A percentile compares a stretch with the other conserved stretches of the same genome.
These are phyloP conservation scores for Dryas drummondii DNA, from an alignment of 306 rosid species.

Conservation along the genomic window DNA sequence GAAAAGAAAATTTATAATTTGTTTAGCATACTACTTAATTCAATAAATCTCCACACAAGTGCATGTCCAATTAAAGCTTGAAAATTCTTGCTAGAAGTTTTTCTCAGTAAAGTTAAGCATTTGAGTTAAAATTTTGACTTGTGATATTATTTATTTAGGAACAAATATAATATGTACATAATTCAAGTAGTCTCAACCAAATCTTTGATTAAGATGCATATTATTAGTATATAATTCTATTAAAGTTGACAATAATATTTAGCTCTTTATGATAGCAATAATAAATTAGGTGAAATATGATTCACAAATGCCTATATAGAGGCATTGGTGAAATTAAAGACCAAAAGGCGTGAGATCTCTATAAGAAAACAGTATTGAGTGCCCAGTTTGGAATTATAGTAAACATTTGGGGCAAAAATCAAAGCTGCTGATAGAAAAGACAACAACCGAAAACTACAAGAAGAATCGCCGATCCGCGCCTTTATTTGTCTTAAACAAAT, in stretches of 20 bases:
- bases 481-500: constrained; percentile 18
- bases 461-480: constrained; percentile 27
- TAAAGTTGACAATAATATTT: too few relatives aligned
- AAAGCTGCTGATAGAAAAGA: not conserved
- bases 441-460: not conserved
- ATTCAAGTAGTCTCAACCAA: not conserved
- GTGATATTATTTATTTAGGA: not conserved
- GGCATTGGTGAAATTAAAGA: not conserved
- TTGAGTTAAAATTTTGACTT: too few relatives aligned
- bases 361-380: not conserved
- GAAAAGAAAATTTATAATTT: too few relatives aligned
- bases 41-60: too few relatives aligned
- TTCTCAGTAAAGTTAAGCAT: too few relatives aligned
- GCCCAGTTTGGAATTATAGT: not conserved
- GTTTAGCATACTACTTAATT: too few relatives aligned
- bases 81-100: too few relatives aligned
- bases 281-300: too few relatives aligned
- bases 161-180: not conserved
- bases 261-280: too few relatives aligned
- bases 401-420: not conserved
- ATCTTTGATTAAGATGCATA: not conserved
- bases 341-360: not conserved
- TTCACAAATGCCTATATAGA: too few relatives aligned
- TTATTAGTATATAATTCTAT: too few relatives aligned
- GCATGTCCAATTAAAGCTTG: too few relatives aligned